These are phyloP conservation scores for Aquilaria malaccensis DNA, from an alignment of 345 rosid species.

Conservation along the genomic window DNA sequence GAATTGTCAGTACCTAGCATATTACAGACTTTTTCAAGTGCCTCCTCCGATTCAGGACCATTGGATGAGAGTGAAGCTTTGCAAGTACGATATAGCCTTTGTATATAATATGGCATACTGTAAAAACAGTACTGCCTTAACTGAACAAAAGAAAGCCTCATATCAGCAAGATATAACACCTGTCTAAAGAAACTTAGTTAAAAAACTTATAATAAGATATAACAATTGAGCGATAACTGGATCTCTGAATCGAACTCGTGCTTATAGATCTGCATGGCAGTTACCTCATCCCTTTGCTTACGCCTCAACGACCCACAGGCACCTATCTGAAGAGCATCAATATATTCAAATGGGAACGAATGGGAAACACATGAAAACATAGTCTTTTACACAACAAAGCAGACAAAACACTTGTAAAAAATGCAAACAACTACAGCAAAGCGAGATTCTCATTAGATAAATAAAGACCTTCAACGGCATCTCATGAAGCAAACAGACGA, in stretches of 20 bases:
- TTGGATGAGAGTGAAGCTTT: slow-evolving; percentile 54
- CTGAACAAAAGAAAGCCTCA: slow-evolving; percentile 17
- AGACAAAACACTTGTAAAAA: too few relatives aligned
- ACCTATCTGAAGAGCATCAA: too few relatives aligned
- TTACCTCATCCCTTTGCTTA: slow-evolving; percentile 15
- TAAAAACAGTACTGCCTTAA: slow-evolving; percentile 34
- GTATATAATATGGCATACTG: slow-evolving; percentile 70
- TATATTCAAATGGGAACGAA: too few relatives aligned
- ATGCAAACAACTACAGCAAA: too few relatives aligned
- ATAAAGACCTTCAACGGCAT: too few relatives aligned
- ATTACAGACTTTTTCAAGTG: slow-evolving; percentile 54
- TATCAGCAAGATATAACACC: slow-evolving; percentile 27
- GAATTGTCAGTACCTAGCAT: slow-evolving; percentile 50
- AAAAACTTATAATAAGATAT: slow-evolving; percentile 15
- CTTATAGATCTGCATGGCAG: slow-evolving; percentile 28
- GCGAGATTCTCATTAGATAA: too few relatives aligned
- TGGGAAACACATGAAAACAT: too few relatives aligned
- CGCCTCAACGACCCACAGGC: too few relatives aligned
- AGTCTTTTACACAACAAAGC: too few relatives aligned
- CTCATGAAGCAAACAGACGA: too few relatives aligned
- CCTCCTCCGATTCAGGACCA: slow-evolving; percentile 76
- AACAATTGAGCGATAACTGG: slow-evolving; percentile 19
- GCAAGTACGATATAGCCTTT: slow-evolving; percentile 76
- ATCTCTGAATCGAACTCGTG: slow-evolving; percentile 15
- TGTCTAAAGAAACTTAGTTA: slow-evolving; percentile 11